phyloP scores from a whole-genome alignment of 768 basidiomycete species.

The Leccinum subgranulosum region DNA sequence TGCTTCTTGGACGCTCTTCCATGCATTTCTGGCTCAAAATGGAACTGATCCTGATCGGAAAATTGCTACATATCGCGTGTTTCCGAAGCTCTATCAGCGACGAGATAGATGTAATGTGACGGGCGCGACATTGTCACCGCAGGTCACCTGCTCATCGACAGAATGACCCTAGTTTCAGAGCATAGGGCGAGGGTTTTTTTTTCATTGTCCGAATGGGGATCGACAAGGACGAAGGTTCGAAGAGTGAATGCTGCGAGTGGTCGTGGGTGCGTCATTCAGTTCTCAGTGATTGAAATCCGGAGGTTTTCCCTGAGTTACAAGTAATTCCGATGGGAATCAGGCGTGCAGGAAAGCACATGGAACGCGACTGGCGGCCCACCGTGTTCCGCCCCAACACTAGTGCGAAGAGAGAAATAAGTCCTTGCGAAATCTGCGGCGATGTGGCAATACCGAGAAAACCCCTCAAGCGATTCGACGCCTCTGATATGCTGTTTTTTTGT shows the following conservation, averaged over 20 bases:
- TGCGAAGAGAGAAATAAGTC: neutral
- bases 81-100: conserved; percentile 1
- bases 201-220: conserved; percentile 5
- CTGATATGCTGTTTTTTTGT: neutral
- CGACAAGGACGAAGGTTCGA: neutral
- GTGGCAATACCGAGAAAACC: neutral
- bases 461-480: neutral
- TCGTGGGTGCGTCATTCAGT: neutral
- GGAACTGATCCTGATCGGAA: conserved; percentile 1
- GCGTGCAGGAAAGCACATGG: conserved; percentile 3
- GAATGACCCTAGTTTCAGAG: conserved; percentile 8
- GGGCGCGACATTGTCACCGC: neutral
- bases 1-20: neutral
- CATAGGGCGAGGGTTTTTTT: neutral
- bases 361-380: neutral
- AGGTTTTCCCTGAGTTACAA: neutral
- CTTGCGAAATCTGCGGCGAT: neutral
- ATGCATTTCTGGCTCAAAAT: neutral
- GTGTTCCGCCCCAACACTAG: neutral
- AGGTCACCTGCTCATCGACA: neutral
- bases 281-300: neutral
- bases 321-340: conserved; percentile 7
- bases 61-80: neutral
- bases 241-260: neutral
- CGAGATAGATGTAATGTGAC: neutral